Evolutionary conservation across 345 rosid species (phyloP).

Genomic region (Sisymbrium altissimum): DNA sequence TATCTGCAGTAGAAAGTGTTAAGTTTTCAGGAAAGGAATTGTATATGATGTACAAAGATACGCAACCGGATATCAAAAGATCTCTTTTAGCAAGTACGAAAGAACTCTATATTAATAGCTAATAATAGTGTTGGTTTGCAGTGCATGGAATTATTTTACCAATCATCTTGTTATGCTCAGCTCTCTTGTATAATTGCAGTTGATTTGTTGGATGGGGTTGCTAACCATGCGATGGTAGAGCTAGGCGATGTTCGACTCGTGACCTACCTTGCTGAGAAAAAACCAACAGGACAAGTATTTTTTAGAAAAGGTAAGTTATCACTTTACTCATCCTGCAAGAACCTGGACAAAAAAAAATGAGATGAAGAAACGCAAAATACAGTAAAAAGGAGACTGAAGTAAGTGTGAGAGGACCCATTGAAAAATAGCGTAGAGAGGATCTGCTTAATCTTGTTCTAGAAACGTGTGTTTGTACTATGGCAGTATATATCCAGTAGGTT

Average conservation of each 20-base stretch:
- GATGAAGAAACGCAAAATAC: neutral
- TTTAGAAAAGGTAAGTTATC: constrained; percentile 65
- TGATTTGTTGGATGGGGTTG: constrained; percentile 71
- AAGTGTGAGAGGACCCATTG: neutral
- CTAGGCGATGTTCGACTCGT: constrained; percentile 68
- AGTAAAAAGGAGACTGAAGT: neutral
- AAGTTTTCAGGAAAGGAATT: constrained; percentile 3
- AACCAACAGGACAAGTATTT: constrained; percentile 63
- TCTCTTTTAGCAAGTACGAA: neutral
- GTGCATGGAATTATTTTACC: constrained; percentile 11
- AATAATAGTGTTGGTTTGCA: too few relatives aligned
- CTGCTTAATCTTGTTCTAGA: neutral
- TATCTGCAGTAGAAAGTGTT: neutral
- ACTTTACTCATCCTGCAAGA: constrained; percentile 10
- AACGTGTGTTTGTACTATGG: neutral
- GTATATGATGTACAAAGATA: neutral
- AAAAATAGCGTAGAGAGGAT: neutral
- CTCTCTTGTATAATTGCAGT: constrained; percentile 48
- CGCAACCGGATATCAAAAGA: constrained; percentile 7
- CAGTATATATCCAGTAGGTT: constrained; percentile 8
- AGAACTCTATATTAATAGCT: neutral
- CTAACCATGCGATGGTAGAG: constrained; percentile 73
- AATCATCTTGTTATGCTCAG: neutral
- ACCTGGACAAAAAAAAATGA: neutral
- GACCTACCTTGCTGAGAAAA: constrained; percentile 76